A percentile compares a stretch with the other conserved stretches of the same genome.
Evolutionary conservation across 768 basidiomycete species (phyloP).

Genomic region (Mycena crocata): DNA sequence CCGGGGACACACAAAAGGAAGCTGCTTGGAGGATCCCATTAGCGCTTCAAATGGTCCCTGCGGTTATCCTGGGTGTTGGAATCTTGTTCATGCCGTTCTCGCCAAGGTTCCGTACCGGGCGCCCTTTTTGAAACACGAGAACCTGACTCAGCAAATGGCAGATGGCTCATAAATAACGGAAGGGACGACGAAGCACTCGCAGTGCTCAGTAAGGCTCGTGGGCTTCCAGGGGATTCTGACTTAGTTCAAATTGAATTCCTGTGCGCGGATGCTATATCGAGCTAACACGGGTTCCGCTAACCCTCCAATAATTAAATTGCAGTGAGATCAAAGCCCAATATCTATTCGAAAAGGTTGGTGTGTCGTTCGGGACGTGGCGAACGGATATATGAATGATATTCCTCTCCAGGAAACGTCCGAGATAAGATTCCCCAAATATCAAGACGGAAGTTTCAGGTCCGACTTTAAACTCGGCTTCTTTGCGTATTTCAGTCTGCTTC

Average conservation of each 20-base stretch:
- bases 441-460: slow-evolving; percentile 68
- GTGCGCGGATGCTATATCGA: slow-evolving; percentile 50
- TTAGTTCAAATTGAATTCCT: slow-evolving; percentile 81
- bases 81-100: slow-evolving; percentile 86
- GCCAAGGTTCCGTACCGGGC: slow-evolving; percentile 65
- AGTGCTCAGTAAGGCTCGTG: slow-evolving; percentile 71
- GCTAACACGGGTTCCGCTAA: not conserved
- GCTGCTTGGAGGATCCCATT: slow-evolving; percentile 84
- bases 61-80: slow-evolving; percentile 75
- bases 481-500: slow-evolving; percentile 72
- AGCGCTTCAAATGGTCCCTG: slow-evolving; percentile 80
- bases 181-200: slow-evolving; percentile 79
- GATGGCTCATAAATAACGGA: slow-evolving; percentile 84
- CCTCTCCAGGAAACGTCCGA: slow-evolving; percentile 60
- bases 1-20: slow-evolving; percentile 64
- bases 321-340: slow-evolving; percentile 82
- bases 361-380: not conserved
- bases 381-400: not conserved
- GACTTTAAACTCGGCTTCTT: slow-evolving; percentile 71
- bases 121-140: not conserved
- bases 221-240: slow-evolving; percentile 66
- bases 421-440: slow-evolving; percentile 69
- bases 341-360: slow-evolving; percentile 66
- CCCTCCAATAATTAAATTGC: slow-evolving; percentile 38
- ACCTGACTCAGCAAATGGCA: slow-evolving; percentile 34